Evolutionary conservation across 202 grass and related monocot genomes (phyloP).

Genomic region (Zizania palustris): DNA sequence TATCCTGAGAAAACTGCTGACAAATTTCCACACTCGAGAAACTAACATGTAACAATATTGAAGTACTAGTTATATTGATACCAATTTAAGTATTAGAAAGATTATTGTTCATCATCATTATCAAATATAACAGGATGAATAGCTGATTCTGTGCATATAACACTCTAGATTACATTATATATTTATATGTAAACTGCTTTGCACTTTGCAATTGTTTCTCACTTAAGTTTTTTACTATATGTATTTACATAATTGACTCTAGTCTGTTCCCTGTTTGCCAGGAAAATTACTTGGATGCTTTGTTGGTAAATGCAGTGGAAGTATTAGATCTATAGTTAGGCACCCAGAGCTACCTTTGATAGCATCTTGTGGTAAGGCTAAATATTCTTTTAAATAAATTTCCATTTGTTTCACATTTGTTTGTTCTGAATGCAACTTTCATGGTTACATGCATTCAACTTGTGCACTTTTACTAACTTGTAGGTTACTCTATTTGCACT

Average conservation of each 20-base stretch:
- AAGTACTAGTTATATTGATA: background rate
- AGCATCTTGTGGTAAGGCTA: constrained; percentile 85
- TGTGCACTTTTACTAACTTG: background rate
- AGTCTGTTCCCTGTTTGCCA: constrained; percentile 25
- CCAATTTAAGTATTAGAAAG: constrained; percentile 1
- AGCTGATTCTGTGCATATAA: constrained; percentile 9
- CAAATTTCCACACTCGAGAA: background rate
- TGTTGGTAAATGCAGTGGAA: constrained; percentile 91
- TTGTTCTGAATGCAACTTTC: constrained; percentile 9
- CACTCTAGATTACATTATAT: background rate
- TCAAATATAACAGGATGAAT: background rate
- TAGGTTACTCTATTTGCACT: background rate
- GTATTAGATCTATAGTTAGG: constrained; percentile 89
- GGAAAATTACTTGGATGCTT: constrained; percentile 91
- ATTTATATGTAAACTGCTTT: background rate
- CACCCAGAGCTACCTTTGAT: constrained; percentile 84
- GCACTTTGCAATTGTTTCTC: background rate
- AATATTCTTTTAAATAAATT: background rate
- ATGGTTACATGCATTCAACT: background rate
- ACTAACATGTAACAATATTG: background rate
- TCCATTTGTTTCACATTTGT: constrained; percentile 17
- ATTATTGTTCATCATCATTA: background rate
- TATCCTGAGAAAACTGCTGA: background rate
- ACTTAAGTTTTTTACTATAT: background rate
- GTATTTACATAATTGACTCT: background rate